These are phyloP conservation scores for Brettanomyces sp. DNA, from an alignment of 805 yeast genomes.

Conservation along the genomic window DNA sequence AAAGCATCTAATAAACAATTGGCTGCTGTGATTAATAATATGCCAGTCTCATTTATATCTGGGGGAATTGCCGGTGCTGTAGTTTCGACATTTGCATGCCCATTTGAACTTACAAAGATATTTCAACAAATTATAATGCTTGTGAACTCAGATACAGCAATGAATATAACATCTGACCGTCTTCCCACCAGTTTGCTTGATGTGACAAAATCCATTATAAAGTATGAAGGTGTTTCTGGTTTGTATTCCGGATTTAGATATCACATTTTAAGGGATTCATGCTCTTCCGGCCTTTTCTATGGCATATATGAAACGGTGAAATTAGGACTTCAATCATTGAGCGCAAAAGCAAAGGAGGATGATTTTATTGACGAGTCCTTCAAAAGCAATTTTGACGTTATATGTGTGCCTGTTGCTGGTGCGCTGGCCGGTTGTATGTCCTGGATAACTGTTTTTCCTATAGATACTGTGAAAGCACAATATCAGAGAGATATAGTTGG, in stretches of 20 bases:
- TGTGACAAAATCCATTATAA: conserved; percentile 44
- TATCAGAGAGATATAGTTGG: conserved; percentile 67
- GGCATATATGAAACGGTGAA: conserved; percentile 70
- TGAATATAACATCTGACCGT: conserved; percentile 10
- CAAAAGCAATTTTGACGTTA: conserved; percentile 8
- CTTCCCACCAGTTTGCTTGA: conserved; percentile 27
- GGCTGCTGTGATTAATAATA: conserved; percentile 23
- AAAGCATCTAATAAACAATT: conserved; percentile 3
- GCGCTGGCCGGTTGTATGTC: conserved; percentile 68
- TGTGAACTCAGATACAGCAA: conserved; percentile 25
- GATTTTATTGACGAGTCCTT: conserved; percentile 7
- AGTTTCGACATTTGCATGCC: conserved; percentile 62
- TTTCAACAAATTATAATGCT: conserved; percentile 64
- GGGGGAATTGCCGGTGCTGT: conserved; percentile 62
- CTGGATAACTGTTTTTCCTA: conserved; percentile 70
- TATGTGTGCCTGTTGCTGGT: conserved; percentile 60
- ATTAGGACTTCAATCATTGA: conserved; percentile 28
- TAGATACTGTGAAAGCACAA: conserved; percentile 72
- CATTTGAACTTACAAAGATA: conserved; percentile 77
- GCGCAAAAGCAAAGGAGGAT: conserved; percentile 5
- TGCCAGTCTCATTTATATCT: conserved; percentile 40
- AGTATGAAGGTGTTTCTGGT: conserved; percentile 51
- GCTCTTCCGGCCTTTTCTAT: conserved; percentile 67
- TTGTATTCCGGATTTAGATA: conserved; percentile 65
- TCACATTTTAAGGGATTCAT: conserved; percentile 59